phyloP scores from a whole-genome alignment of 1,284 basidiomycete genomes.

The Cutaneotrichosporon arboriforme region DNA sequence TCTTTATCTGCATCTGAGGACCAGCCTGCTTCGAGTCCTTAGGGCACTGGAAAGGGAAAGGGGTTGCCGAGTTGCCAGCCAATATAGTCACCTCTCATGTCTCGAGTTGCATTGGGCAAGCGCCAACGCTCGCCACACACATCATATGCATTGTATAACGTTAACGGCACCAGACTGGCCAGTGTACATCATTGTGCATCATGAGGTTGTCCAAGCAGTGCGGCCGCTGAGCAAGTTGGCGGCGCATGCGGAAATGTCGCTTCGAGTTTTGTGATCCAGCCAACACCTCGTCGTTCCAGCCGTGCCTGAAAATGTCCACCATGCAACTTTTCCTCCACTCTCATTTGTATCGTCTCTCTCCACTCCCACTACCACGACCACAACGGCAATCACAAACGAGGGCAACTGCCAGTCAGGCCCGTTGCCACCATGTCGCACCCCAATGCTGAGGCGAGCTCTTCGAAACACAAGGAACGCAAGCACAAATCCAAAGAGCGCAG shows the following conservation, averaged over 20 bases:
- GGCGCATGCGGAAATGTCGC: too few species aligned
- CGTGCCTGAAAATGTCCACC: slow-evolving; percentile 19
- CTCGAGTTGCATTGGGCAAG: background rate
- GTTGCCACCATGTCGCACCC: slow-evolving; percentile 12
- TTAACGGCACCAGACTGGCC: too few species aligned
- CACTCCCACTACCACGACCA: too few species aligned
- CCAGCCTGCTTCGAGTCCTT: background rate
- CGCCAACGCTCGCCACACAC: background rate
- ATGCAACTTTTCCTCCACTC: slow-evolving; percentile 17
- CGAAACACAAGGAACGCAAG: slow-evolving; percentile 23
- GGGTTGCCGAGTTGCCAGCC: background rate
- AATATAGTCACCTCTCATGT: background rate
- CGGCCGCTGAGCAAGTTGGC: too few species aligned
- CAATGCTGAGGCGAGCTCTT: slow-evolving; percentile 27
- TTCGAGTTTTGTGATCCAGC: too few species aligned
- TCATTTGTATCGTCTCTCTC: background rate
- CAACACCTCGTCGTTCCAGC: too few species aligned
- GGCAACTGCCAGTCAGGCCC: too few species aligned
- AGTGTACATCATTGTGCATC: too few species aligned
- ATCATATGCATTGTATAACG: slow-evolving; percentile 15
- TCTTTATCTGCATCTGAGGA: too few species aligned
- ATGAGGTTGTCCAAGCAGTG: too few species aligned
- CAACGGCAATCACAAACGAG: too few species aligned
- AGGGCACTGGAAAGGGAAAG: background rate
- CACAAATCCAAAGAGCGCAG: slow-evolving; percentile 15